These are phyloP conservation scores for Plasmodium sp. DNA, from an alignment of 169 alveolate genomes.

Conservation along the genomic window DNA sequence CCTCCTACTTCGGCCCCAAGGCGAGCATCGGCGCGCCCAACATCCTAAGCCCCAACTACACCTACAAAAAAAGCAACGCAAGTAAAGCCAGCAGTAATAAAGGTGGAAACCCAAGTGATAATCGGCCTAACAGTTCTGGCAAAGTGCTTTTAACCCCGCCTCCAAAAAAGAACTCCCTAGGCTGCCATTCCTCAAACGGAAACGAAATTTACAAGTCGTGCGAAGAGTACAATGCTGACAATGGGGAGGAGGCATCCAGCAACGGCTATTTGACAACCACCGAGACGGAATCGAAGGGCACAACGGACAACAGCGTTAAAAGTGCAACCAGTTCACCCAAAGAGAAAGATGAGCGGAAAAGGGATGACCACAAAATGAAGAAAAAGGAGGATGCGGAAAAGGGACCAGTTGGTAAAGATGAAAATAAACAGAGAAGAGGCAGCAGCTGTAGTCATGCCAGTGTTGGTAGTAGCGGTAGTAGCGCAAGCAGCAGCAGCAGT, in stretches of 20 bases:
- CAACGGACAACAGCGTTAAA: constrained; percentile 28
- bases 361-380: not conserved
- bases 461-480: not conserved
- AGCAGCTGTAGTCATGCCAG: not conserved
- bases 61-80: not conserved
- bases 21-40: not conserved
- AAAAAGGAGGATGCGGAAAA: not conserved
- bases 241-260: constrained; percentile 27
- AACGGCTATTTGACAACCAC: constrained; percentile 57
- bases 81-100: constrained; percentile 7
- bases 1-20: constrained; percentile 12
- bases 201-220: constrained; percentile 60
- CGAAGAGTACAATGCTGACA: constrained; percentile 42
- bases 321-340: not conserved
- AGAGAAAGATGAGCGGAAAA: not conserved
- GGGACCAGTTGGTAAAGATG: not conserved
- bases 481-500: not conserved
- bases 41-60: not conserved
- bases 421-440: not conserved
- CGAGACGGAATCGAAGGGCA: constrained; percentile 59
- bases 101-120: not conserved
- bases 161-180: constrained; percentile 23
- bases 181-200: constrained; percentile 53
- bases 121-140: not conserved
- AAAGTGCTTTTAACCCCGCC: not conserved